Percentiles rank a stretch among this genome's conserved stretches.
These are phyloP conservation scores for Zizania latifolia DNA, from an alignment of 176 grass and related monocot species.

Conservation along the genomic window DNA sequence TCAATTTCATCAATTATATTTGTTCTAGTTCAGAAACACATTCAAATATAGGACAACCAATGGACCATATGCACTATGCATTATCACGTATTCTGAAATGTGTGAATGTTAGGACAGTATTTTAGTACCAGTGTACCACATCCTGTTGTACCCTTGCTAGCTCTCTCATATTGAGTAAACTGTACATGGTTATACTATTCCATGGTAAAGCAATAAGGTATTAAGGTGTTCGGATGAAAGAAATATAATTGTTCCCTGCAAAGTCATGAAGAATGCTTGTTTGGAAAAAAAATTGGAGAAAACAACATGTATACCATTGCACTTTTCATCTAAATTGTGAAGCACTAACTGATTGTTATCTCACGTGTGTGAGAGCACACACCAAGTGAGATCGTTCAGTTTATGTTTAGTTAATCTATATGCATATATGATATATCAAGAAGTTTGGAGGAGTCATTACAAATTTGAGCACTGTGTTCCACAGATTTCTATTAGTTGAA, in stretches of 20 bases:
- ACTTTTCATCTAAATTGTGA: background rate
- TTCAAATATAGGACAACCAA: background rate
- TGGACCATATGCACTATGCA: background rate
- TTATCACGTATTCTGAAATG: background rate
- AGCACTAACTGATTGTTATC: background rate
- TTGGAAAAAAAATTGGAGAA: background rate
- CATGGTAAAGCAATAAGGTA: conserved; percentile 21
- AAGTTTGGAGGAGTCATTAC: background rate
- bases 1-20: background rate
- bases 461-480: background rate
- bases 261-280: background rate
- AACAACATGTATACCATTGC: background rate
- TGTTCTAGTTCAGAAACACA: conserved; percentile 4
- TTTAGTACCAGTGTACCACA: background rate
- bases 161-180: background rate
- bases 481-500: background rate
- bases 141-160: background rate
- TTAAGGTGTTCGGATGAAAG: conserved; percentile 19
- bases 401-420: too few species aligned
- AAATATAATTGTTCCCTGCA: background rate
- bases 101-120: background rate
- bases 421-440: too few species aligned
- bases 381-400: background rate
- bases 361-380: background rate
- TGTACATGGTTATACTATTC: background rate